These are phyloP conservation scores for Neopestalotiopsis sp. DNA, from an alignment of 2,329 filamentous ascomycete genomes.

Conservation along the genomic window DNA sequence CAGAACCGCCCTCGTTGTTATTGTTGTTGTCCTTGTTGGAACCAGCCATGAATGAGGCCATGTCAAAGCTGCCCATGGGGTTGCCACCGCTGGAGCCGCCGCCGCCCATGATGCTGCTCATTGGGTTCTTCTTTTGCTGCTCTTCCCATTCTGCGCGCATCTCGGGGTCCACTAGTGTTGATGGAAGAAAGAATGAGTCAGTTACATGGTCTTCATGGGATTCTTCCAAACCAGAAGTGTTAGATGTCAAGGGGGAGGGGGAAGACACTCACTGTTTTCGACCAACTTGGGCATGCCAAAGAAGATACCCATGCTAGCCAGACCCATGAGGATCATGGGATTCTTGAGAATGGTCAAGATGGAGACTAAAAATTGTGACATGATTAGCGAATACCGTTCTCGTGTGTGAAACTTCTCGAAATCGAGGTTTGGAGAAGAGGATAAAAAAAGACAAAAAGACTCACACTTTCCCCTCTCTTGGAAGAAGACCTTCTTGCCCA, in stretches of 20 bases:
- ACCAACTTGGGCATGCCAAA: constrained; percentile 94
- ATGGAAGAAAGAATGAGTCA: constrained; percentile 21
- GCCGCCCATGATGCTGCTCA: constrained; percentile 61
- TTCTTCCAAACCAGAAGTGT: neutral
- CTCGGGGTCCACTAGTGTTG: constrained; percentile 86
- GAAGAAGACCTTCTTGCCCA: constrained; percentile 76
- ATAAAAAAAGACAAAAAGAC: constrained; percentile 40
- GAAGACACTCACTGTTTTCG: constrained; percentile 80
- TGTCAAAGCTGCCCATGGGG: constrained; percentile 62
- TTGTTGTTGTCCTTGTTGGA: constrained; percentile 55
- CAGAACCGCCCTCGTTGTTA: constrained; percentile 27
- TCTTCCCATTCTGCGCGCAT: constrained; percentile 91
- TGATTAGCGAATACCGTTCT: neutral
- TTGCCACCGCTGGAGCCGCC: constrained; percentile 44
- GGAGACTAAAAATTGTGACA: constrained; percentile 60
- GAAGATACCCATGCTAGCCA: constrained; percentile 82
- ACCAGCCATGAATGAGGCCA: constrained; percentile 68
- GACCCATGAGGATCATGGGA: constrained; percentile 93
- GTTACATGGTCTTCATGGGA: constrained; percentile 6
- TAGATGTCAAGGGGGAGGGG: neutral
- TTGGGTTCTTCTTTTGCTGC: constrained; percentile 77
- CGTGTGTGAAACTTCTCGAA: too few relatives aligned
- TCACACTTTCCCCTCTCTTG: constrained; percentile 77
- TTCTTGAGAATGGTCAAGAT: constrained; percentile 86
- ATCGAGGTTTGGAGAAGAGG: neutral